These are phyloP conservation scores for Chrysoporthe austroafricana DNA, from an alignment of 2,329 filamentous ascomycete genomes.

Conservation along the genomic window DNA sequence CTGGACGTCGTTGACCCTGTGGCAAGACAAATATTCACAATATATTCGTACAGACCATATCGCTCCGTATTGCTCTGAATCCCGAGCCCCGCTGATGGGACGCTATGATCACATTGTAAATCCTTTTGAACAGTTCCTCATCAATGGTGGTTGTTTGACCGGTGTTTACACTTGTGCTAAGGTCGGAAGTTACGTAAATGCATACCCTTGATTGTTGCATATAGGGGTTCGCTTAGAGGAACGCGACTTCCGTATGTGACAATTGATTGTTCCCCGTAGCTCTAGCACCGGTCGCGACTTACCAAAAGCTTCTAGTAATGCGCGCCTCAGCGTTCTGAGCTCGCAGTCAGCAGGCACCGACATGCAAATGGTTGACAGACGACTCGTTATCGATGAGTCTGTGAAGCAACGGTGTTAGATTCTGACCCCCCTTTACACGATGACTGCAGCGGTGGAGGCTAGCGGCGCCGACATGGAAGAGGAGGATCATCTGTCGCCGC, in stretches of 20 bases:
- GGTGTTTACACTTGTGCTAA: background rate
- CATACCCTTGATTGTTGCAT: conserved; percentile 18
- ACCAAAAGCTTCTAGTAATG: conserved; percentile 14
- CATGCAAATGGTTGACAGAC: background rate
- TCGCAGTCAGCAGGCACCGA: conserved; percentile 9
- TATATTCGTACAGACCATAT: background rate
- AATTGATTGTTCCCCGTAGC: conserved; percentile 4
- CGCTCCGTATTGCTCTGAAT: too few relatives aligned
- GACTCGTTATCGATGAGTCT: background rate
- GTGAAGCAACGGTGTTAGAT: background rate
- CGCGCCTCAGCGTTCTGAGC: conserved; percentile 6
- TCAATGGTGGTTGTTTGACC: background rate
- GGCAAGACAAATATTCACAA: background rate
- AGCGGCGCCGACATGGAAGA: conserved; percentile 34
- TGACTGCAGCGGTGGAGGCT: conserved; percentile 31
- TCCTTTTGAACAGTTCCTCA: background rate
- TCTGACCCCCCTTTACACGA: conserved; percentile 16
- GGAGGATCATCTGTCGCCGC: conserved; percentile 40
- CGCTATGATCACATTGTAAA: background rate
- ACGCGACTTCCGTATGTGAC: conserved; percentile 1
- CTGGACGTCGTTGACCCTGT: background rate
- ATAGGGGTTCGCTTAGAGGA: background rate
- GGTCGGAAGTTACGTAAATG: background rate
- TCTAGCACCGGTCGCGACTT: conserved; percentile 2
- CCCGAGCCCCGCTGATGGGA: too few relatives aligned